Evolutionary conservation across 1,284 basidiomycete genomes (phyloP), one percentile per base, ranked within the genome.

Genomic region (Rhodotorula sp.): DNA sequence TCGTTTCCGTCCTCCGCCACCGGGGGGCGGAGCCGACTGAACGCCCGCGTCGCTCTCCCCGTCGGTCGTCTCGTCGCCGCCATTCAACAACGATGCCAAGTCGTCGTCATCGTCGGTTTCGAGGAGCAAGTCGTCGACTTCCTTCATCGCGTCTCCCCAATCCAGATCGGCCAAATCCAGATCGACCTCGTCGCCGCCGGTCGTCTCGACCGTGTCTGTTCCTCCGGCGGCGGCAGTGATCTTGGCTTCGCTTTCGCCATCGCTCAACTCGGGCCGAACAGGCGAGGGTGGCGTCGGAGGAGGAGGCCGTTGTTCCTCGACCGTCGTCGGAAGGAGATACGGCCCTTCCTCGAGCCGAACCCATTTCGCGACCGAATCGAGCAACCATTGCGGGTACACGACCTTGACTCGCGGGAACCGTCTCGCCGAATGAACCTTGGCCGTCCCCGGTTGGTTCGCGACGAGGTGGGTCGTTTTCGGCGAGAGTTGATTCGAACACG

Each of bases 311-410:
- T 3, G 21, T 14, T 34, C 48, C 31, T n/a, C 60, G 31, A 72
- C 65, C 74, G 89, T 88, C 59, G 61, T 88, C 59, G 61, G 57
- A 14, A 92, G 82, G 57, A 89, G 81, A 81, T 93, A 93, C 26
- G 84, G 84, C 0, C 81, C 83, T 81, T 94, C 93, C 74, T 89
- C 86, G 78, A 89, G 87, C 69, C 86, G 86, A 61, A 81, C 81
- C 94, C 94, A 98, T 48, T 89, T 83, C 23, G 90, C 89, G 64
- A 95, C 84, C 18, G 89, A 91, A 79, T 94, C 90, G 62, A 88
- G 88, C 78, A 97, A 90, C 95, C 95, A 98, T 15, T 86, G 83
- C 5, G 91, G 83, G 87, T 90, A 91, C 12, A 99, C 93, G 70
- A 97, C 87, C 77, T 90, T 87, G 76, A 92, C 86, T 14, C 88